These are phyloP conservation scores for Fusarium tanahbumbuense DNA, from an alignment of 2,329 filamentous ascomycete genomes.

Conservation along the genomic window DNA sequence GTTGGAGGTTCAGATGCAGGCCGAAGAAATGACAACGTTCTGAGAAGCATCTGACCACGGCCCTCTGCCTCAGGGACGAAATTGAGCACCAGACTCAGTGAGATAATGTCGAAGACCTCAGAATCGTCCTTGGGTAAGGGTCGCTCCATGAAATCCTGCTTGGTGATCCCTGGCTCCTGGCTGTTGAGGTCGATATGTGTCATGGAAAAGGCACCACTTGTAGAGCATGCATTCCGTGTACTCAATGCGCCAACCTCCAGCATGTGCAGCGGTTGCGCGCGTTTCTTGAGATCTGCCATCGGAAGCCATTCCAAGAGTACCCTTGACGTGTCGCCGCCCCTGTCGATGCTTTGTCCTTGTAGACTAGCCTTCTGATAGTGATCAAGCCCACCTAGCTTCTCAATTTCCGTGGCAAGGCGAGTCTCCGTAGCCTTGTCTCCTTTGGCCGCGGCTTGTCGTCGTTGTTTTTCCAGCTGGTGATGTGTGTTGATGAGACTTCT, in stretches of 20 bases:
- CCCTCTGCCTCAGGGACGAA: slow-evolving; percentile 83
- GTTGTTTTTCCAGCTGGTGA: slow-evolving; percentile 73
- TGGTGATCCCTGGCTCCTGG: slow-evolving; percentile 80
- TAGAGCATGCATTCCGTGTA: slow-evolving; percentile 84
- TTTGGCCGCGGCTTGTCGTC: slow-evolving; percentile 63
- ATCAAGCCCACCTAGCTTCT: slow-evolving; percentile 69
- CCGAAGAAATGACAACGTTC: slow-evolving; percentile 77
- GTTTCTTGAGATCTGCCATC: slow-evolving; percentile 43
- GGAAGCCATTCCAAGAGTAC: slow-evolving; percentile 73
- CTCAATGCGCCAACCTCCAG: slow-evolving; percentile 92
- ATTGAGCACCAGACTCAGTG: slow-evolving; percentile 91
- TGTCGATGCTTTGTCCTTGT: slow-evolving; percentile 73
- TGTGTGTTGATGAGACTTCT: slow-evolving; percentile 73
- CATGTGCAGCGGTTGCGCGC: slow-evolving; percentile 64
- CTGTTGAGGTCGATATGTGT: slow-evolving; percentile 91
- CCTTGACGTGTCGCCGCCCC: slow-evolving; percentile 74
- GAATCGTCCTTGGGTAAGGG: slow-evolving; percentile 72
- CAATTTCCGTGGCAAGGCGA: slow-evolving; percentile 64
- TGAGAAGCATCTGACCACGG: slow-evolving; percentile 86
- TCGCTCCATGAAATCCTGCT: slow-evolving; percentile 95
- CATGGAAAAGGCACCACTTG: slow-evolving; percentile 75
- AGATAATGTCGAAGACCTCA: slow-evolving; percentile 88
- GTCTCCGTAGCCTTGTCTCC: slow-evolving; percentile 63
- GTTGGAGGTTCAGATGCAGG: slow-evolving; percentile 20
- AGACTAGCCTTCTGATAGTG: slow-evolving; percentile 75